Conservation (phyloP, 2,329 filamentous ascomycete genomes). For the Aurifilum marmelostoma region DNA sequence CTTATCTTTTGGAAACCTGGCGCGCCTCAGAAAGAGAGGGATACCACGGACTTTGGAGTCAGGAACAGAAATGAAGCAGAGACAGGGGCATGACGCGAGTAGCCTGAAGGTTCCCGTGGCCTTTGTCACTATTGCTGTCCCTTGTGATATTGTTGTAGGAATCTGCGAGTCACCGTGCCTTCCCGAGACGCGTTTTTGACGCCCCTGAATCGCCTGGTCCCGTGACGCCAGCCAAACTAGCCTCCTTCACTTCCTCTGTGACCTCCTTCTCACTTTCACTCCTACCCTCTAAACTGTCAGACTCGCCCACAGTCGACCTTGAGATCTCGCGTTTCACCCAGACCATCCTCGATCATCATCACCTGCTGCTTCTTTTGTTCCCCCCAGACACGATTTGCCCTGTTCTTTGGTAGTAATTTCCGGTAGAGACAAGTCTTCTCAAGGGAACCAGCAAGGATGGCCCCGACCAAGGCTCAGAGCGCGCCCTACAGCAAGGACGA, state of each 20-base stretch:
- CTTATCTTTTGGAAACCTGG: no score
- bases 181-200: conserved; percentile 22
- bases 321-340: background rate
- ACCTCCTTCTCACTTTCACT: conserved; percentile 15
- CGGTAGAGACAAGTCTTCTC: background rate
- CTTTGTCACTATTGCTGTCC: background rate
- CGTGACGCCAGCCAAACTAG: conserved; percentile 24
- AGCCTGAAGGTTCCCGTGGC: background rate
- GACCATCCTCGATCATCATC: background rate
- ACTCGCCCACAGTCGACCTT: background rate
- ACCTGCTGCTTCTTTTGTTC: background rate
- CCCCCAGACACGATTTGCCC: background rate
- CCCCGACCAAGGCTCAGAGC: conserved; percentile 46
- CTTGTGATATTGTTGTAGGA: background rate
- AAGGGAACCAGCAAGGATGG: conserved; percentile 36
- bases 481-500: conserved; percentile 75
- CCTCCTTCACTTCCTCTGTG: conserved; percentile 9
- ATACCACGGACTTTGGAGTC: background rate
- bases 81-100: background rate
- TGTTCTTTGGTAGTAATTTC: background rate
- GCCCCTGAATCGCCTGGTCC: conserved; percentile 25
- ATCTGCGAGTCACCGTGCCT: conserved; percentile 1
- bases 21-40: no score
- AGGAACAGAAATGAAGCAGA: background rate
- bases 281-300: background rate